A percentile compares a stretch with the other conserved stretches of the same genome.
Evolutionary conservation across 371 early-diverging fungal species (phyloP).

Genomic region (Mucor piriformis): DNA sequence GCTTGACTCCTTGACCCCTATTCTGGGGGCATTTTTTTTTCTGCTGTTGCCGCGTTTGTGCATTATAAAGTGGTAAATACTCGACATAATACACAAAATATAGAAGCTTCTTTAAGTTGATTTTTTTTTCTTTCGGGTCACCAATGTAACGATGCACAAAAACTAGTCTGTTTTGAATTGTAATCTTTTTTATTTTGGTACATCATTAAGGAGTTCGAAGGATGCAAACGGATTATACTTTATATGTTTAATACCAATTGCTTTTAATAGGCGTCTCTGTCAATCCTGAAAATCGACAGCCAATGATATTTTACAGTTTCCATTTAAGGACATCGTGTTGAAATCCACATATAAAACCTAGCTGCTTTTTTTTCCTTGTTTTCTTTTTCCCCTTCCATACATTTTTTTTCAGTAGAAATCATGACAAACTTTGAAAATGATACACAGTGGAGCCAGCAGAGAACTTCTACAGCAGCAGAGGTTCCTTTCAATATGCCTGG

Average conservation of each 20-base stretch:
- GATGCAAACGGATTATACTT: not conserved
- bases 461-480: not conserved
- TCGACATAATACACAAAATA: not conserved
- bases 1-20: no score
- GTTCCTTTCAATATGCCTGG: slow-evolving; percentile 12
- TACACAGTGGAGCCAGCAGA: not conserved
- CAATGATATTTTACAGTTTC: not conserved
- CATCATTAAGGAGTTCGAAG: not conserved
- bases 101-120: not conserved
- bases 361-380: not conserved
- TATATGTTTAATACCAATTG: not conserved
- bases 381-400: not conserved
- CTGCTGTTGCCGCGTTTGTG: no score
- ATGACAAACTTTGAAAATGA: not conserved
- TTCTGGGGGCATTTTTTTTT: no score
- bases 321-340: not conserved
- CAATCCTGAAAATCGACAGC: not conserved
- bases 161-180: not conserved
- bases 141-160: not conserved
- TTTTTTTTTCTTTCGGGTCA: not conserved
- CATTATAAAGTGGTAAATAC: no score
- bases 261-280: not conserved
- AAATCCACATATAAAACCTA: not conserved
- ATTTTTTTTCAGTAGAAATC: not conserved
- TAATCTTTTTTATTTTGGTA: not conserved